Base-by-base conservation (phyloP, 2,329 filamentous ascomycete species). In the Sclerotinia glacialis region DNA sequence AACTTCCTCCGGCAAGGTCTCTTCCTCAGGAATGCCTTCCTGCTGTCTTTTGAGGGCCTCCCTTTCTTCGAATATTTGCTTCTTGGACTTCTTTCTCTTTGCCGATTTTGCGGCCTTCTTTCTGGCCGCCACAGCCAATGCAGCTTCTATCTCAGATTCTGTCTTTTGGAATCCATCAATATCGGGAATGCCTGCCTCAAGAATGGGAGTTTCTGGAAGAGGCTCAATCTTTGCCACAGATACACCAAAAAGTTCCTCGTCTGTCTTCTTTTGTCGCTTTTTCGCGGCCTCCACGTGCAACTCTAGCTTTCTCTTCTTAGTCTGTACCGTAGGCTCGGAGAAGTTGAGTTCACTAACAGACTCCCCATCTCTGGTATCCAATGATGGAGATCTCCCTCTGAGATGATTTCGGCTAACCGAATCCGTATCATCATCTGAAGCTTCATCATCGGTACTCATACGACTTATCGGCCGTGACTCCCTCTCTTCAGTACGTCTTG, bases 401-500 rank as follows among this genome's bases (percentile, higher is more conserved):
- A 47, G 58, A 42, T 70, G 54, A 56, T 64, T 47, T 59, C 60
- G 67, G 64, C 46, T 71, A 52, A 67, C 58, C 12, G 64, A 68
- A 68, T 73, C 72, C 28, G 68, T 70, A 26, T 74, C 73, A 47
- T 75, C 74, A 23, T 76, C 75, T 0, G 76, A 77, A 28, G 72
- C 74, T 49, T 77, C 85, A 60, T 87, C 85, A 67, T 89, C 86
- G 1, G 83, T 83, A 74, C 84, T 86, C 82, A 88, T 84, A 52
- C 90, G 91, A 77, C 91, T 97, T 54, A 88, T 87, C 59, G 90
- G 90, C 52, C 90, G 86, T 70, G 91, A 96, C 68, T 95, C 93
- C 44, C 88, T 87, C 71, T 95, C 93, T 75, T 96, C 93, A 0
- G 91, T 96, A 75, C 93, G 92, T 55, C 89, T 84, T 59, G 88